Evolutionary conservation across 805 yeast species (phyloP).

Genomic region (Candida multigemmis): DNA sequence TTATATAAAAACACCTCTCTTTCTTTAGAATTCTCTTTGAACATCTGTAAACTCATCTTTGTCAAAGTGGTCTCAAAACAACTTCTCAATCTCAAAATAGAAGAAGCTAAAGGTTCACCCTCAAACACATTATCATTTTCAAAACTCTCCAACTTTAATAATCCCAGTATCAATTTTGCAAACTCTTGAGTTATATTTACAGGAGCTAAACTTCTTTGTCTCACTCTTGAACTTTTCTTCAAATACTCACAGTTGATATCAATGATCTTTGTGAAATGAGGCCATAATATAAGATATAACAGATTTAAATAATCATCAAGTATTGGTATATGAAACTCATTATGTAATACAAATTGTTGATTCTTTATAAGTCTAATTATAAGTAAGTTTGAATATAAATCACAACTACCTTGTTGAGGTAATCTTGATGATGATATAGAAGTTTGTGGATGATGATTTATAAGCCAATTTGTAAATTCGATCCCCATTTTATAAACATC

Average conservation of each 20-base stretch:
- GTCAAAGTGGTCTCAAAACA: conserved; percentile 77
- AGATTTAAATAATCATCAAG: conserved; percentile 62
- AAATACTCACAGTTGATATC: conserved; percentile 72
- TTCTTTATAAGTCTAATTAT: conserved; percentile 65
- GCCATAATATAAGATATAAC: conserved; percentile 72
- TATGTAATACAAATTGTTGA: conserved; percentile 57
- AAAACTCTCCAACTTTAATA: conserved; percentile 44
- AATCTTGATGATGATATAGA: conserved; percentile 24
- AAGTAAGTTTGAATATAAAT: conserved; percentile 70
- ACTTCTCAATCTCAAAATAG: conserved; percentile 59
- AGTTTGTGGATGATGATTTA: conserved; percentile 35
- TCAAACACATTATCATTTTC: conserved; percentile 14
- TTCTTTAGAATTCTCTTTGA: conserved; percentile 31
- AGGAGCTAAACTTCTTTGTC: conserved; percentile 28
- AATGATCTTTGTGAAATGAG: conserved; percentile 66
- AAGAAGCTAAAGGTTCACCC: conserved; percentile 66
- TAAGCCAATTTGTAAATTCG: conserved; percentile 38
- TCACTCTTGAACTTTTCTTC: conserved; percentile 38
- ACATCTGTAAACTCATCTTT: conserved; percentile 45
- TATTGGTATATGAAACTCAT: conserved; percentile 55
- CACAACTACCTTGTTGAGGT: conserved; percentile 35
- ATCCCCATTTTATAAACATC: conserved; percentile 30
- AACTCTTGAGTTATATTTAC: conserved; percentile 68
- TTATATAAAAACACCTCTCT: conserved; percentile 68
- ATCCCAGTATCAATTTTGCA: conserved; percentile 61